Base-by-base conservation (phyloP, 2,329 filamentous ascomycete species). In the Zymoseptoria ardabiliae region DNA sequence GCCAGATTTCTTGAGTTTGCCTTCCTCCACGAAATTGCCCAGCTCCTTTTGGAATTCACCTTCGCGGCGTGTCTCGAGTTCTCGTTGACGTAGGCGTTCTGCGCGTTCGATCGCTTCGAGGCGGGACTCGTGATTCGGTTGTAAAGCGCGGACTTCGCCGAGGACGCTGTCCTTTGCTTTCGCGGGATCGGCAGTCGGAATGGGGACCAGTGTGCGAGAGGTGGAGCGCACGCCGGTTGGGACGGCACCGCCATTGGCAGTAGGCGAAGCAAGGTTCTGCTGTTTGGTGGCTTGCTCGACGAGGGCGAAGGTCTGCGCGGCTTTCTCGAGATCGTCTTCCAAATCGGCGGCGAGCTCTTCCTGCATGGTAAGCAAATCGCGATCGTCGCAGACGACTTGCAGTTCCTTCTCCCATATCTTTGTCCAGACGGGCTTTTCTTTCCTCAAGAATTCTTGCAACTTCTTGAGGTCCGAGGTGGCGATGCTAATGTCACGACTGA, bases 361-460 rank as follows among this genome's bases (percentile, higher is more conserved):
- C 79, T 96, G 93, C 81, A 97, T 89, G 54, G 91, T 94, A 67
- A 99, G 84, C 74, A 97, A 87, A 71, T 97, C 93, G 66, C 92
- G 86, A 70, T 97, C 94, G 72, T 96, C 91, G 76, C 94, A 97
- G 2, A 99, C 93, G 56, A 93, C 87, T 74, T 97, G 91, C 52
- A 99, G 80, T 74, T 97, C 92, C 76, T 95, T 92, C 82, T 97
- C 93, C 94, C 94, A 99, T 65, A 97, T 96, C 83, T 97, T 97
- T 57, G 91, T 97, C 93, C 94, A 99, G 59, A 97, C 81, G 0
- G 94, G 94, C 75, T 96, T 96, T 81, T 99, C 94, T 53, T 85
- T 84, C 68, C 86, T 87, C 77, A 99, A 84, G 78, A 89, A 96
- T 17, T 96, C 92, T 72, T 96, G 90, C 82, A 99, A 88, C 77